Evolutionary conservation across 2,329 filamentous ascomycete genomes (phyloP).

Genomic region (Ceratocystis ficicola): DNA sequence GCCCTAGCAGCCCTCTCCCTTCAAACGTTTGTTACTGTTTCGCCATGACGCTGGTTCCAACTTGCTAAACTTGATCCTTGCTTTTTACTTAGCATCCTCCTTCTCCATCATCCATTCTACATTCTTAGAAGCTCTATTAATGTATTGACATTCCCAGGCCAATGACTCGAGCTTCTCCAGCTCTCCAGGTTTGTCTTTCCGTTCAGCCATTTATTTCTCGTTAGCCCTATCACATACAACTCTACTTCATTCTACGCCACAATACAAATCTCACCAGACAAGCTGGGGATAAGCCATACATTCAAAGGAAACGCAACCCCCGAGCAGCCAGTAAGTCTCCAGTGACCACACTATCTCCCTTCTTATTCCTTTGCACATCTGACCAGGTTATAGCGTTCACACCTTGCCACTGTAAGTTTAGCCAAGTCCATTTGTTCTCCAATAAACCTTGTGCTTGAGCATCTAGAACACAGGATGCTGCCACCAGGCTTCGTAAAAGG

Average conservation of each 20-base stretch:
- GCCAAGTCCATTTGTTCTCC: neutral
- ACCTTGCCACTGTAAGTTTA: conserved; percentile 1
- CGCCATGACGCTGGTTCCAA: neutral
- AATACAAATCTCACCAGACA: too few relatives aligned
- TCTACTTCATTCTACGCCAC: neutral
- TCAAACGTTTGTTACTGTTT: neutral
- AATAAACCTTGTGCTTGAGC: neutral
- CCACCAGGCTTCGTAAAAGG: conserved; percentile 2
- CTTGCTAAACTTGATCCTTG: neutral
- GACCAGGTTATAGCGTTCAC: neutral
- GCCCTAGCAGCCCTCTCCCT: neutral
- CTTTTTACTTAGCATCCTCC: neutral
- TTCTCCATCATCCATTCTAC: neutral
- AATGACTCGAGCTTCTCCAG: neutral
- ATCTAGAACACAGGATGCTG: conserved; percentile 8
- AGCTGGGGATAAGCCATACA: too few relatives aligned
- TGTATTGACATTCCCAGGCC: too few relatives aligned
- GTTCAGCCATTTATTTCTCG: neutral
- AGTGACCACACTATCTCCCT: neutral
- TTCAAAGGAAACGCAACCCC: too few relatives aligned
- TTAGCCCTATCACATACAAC: neutral
- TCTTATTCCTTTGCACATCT: neutral
- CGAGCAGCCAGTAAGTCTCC: too few relatives aligned
- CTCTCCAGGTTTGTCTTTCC: neutral
- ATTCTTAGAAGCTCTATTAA: neutral